These are phyloP conservation scores for Claviceps arundinis DNA, from an alignment of 2,329 filamentous ascomycete genomes.

Conservation along the genomic window DNA sequence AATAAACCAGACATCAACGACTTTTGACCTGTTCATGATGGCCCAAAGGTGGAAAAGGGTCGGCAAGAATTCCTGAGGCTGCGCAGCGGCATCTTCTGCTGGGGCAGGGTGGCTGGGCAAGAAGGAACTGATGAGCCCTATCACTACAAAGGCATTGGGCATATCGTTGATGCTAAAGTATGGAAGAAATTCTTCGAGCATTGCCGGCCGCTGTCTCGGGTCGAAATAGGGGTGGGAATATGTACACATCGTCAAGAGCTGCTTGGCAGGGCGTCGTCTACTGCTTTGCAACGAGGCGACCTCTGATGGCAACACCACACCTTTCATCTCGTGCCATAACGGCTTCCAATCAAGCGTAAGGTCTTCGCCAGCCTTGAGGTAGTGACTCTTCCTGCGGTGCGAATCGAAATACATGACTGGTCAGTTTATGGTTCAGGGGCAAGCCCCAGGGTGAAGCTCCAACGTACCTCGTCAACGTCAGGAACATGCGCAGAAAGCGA, in stretches of 20 bases:
- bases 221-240: conserved; percentile 91
- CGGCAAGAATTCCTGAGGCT: conserved; percentile 78
- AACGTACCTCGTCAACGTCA: conserved; percentile 80
- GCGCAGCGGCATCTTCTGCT: conserved; percentile 56
- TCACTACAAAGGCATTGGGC: conserved; percentile 85
- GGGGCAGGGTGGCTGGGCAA: conserved; percentile 74
- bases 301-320: conserved; percentile 77
- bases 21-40: conserved; percentile 76
- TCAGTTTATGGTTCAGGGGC: conserved; percentile 1
- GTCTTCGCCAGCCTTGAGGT: conserved; percentile 80
- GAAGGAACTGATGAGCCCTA: conserved; percentile 72
- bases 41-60: conserved; percentile 97
- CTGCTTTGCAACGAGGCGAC: conserved; percentile 50
- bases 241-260: conserved; percentile 75
- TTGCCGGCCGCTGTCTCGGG: conserved; percentile 67
- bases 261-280: conserved; percentile 43
- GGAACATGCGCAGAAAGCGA: conserved; percentile 92
- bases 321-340: conserved; percentile 84
- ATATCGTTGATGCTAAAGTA: conserved; percentile 91
- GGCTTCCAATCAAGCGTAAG: conserved; percentile 88
- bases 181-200: conserved; percentile 67
- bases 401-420: neutral
- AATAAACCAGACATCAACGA: conserved; percentile 74
- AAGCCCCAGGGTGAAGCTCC: neutral
- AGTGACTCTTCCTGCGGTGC: conserved; percentile 68